Evolutionary conservation across 2,329 filamentous ascomycete genomes (phyloP).

Genomic region (Biscogniauxia sp.): DNA sequence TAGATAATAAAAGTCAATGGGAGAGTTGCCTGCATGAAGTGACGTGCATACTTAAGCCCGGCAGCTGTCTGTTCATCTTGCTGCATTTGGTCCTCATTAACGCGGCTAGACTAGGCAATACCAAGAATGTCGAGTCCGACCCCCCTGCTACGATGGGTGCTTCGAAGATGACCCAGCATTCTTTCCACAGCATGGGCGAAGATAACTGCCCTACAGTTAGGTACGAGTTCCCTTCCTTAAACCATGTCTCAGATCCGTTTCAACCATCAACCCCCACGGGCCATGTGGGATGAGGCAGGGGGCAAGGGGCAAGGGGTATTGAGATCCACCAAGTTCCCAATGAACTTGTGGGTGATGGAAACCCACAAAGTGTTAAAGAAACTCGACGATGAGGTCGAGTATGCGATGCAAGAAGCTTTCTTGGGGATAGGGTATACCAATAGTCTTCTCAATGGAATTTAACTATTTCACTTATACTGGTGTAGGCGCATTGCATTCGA

Average conservation of each 20-base stretch:
- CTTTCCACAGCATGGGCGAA: no score
- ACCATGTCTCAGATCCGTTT: conserved; percentile 18
- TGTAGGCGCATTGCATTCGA: not conserved
- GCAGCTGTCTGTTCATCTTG: no score
- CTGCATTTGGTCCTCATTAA: no score
- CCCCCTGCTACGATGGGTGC: no score
- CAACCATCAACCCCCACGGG: conserved; percentile 10
- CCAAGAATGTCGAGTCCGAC: no score
- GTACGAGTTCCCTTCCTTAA: conserved; percentile 1
- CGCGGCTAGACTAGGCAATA: no score
- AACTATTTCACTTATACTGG: not conserved
- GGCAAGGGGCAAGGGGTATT: not conserved
- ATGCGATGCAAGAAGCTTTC: no score
- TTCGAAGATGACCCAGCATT: no score
- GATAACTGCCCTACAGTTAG: no score
- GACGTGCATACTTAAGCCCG: no score
- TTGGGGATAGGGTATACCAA: not conserved
- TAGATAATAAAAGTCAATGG: no score
- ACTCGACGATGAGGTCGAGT: not conserved
- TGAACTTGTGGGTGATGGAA: not conserved
- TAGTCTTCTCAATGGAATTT: not conserved
- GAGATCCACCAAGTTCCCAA: conserved; percentile 1
- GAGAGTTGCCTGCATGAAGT: no score
- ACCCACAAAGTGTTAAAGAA: not conserved
- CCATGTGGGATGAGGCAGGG: conserved; percentile 14